Evolutionary conservation across 179 eudicot genomes (phyloP).

Genomic region (Vitellaria paradoxa): DNA sequence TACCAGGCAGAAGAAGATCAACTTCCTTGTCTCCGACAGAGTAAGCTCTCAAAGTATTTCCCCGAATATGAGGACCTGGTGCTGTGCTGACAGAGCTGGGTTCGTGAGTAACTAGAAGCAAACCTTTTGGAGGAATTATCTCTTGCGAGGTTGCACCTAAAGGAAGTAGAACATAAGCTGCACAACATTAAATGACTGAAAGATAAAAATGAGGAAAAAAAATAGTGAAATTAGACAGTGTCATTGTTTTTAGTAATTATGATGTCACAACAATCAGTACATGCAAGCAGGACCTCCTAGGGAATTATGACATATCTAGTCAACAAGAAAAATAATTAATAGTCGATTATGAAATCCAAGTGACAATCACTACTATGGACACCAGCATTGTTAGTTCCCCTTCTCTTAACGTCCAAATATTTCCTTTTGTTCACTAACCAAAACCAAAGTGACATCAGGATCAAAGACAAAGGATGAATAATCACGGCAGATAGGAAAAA

Average conservation of each 20-base stretch:
- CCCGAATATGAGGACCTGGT: slow-evolving; percentile 91
- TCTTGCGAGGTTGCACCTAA: slow-evolving; percentile 50
- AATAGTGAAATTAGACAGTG: not conserved
- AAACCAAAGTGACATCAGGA: not conserved
- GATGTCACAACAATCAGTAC: not conserved
- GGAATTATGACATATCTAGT: not conserved
- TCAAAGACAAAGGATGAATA: not conserved
- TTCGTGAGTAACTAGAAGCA: slow-evolving; percentile 83
- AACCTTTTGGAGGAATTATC: slow-evolving; percentile 74
- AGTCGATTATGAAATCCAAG: not conserved
- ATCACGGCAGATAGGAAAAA: slow-evolving; percentile 5
- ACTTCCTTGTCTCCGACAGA: slow-evolving; percentile 87
- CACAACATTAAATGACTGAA: not conserved
- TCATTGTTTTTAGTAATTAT: not conserved
- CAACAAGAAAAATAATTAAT: not conserved
- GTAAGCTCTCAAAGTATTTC: slow-evolving; percentile 68
- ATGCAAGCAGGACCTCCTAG: not conserved
- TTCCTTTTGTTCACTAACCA: not conserved
- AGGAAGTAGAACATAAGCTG: slow-evolving; percentile 13
- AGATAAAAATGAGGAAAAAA: slow-evolving; percentile 6
- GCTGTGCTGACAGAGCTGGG: slow-evolving; percentile 71
- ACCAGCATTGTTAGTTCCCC: not conserved
- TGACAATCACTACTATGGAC: not conserved
- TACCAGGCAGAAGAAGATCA: slow-evolving; percentile 94
- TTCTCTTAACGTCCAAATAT: not conserved